A percentile compares a stretch with the other conserved stretches of the same genome.
These are phyloP conservation scores for Cinnamomum chago DNA, from an alignment of 164 flowering plant genomes.

Conservation along the genomic window DNA sequence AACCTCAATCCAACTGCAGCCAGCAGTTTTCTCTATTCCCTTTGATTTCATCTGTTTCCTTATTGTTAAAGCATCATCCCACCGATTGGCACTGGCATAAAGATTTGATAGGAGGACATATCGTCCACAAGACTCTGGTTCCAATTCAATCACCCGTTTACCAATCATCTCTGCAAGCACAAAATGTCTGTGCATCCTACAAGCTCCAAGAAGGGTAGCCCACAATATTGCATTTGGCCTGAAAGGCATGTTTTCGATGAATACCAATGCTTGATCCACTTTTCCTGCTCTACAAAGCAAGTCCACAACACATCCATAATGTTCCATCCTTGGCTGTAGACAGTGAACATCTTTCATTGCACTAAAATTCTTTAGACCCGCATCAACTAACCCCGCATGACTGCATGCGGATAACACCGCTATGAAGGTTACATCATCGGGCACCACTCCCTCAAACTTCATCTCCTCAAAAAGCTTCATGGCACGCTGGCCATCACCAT, in stretches of 20 bases:
- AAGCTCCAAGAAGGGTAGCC: slow-evolving; percentile 22
- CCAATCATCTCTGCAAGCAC: slow-evolving; percentile 19
- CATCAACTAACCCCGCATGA: slow-evolving; percentile 30
- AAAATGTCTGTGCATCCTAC: slow-evolving; percentile 9
- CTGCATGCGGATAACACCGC: slow-evolving; percentile 37
- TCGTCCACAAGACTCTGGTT: slow-evolving; percentile 18
- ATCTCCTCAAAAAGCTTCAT: slow-evolving; percentile 22
- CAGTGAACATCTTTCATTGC: slow-evolving; percentile 20
- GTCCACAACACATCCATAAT: slow-evolving; percentile 44
- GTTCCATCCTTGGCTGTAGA: slow-evolving; percentile 35
- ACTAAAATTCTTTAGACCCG: slow-evolving; percentile 21
- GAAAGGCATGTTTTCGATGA: slow-evolving; percentile 23
- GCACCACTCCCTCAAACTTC: slow-evolving; percentile 17
- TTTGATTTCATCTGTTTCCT: slow-evolving; percentile 18
- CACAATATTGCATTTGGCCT: slow-evolving; percentile 17
- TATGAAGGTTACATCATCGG: slow-evolving; percentile 36
- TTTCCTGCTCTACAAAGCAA: slow-evolving; percentile 28
- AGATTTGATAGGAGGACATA: slow-evolving; percentile 21
- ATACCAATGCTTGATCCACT: slow-evolving; percentile 17
- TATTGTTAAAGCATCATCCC: slow-evolving; percentile 16
- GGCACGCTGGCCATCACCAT: slow-evolving; percentile 29
- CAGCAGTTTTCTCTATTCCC: slow-evolving; percentile 19
- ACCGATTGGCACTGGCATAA: slow-evolving; percentile 18
- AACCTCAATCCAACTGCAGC: slow-evolving; percentile 24
- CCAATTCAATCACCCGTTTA: slow-evolving; percentile 14